Evolutionary conservation across 1,139 yeast species (phyloP), one percentile per base, ranked within the genome.

Genomic region (Hyphopichia wangnamkhiaoensis): DNA sequence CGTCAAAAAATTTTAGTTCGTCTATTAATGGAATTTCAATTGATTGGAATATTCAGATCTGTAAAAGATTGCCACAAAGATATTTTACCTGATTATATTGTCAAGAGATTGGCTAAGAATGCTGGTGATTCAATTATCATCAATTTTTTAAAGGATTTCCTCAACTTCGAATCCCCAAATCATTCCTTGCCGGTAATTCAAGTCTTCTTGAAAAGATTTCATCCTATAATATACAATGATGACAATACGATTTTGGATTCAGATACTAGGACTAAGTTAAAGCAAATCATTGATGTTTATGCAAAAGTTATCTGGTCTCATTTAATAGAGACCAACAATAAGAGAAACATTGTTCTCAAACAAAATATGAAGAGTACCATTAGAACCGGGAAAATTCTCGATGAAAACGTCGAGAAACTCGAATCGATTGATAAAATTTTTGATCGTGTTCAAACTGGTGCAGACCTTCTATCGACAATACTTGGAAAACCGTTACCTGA

Each of bases 371-470:
- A 71, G 39, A 77, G 82, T 1, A 79, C 84, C 36, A 75, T 85
- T 38, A 71, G 85, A 49, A 79, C 85, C 2, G 95, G 95, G 21
- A 76, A 74, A 46, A 58, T 78, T 4, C 59, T 78, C 20, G 88
- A 82, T 28, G 83, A 79, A 33, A 61, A 72, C 30, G 68, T 72
- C 32, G 61, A 56, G 1, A 74, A 69, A 35, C 60, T 75, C 32
- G 76, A 76, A 14, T 62, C 56, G 10, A 44, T 70, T 17, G 50
- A 58, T 12, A 63, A 61, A 1, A 44, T 63, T 3, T 74, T 71
- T 45, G 80, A 76, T 24, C 67, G 63, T 38, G 76, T 85, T 47
- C 64, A 66, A 27, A 37, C 60, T 1, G 71, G 76, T 4, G 63
- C 79, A 5, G 71, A 68, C 27, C 53, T 56, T 17, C 63, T 87